Evolutionary conservation across 495 filamentous ascomycete species (phyloP).

Genomic region (Glonium stellatum): DNA sequence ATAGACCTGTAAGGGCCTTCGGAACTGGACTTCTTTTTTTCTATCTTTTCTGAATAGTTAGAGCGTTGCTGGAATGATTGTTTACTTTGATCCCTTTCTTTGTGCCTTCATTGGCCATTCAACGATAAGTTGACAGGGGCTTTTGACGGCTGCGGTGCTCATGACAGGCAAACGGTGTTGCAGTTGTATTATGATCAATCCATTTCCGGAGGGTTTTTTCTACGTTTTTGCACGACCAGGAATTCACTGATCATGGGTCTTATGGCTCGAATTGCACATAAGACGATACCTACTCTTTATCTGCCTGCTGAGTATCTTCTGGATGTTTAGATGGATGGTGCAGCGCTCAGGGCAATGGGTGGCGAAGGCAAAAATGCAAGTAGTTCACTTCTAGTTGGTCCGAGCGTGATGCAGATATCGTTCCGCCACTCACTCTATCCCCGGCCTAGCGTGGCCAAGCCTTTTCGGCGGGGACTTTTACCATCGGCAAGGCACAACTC

Average conservation of each 20-base stretch:
- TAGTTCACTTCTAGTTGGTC: too few relatives aligned
- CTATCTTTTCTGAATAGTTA: neutral
- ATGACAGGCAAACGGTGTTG: constrained; percentile 1
- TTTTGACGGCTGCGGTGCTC: constrained; percentile 3
- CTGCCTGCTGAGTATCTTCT: neutral
- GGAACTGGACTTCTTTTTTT: neutral
- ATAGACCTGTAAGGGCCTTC: constrained; percentile 67
- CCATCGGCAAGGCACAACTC: too few relatives aligned
- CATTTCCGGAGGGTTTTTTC: neutral
- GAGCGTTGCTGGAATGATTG: neutral
- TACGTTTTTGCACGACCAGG: neutral
- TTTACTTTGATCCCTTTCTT: neutral
- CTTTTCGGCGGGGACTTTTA: too few relatives aligned
- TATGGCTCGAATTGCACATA: neutral
- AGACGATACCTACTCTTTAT: neutral
- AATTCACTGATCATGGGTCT: neutral
- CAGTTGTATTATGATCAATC: neutral
- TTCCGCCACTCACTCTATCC: too few relatives aligned
- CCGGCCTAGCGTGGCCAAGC: too few relatives aligned
- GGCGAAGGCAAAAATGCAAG: neutral
- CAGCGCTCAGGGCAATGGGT: neutral
- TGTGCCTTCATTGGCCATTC: neutral
- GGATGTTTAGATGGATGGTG: neutral
- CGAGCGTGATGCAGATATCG: too few relatives aligned
- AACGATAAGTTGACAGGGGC: neutral